phyloP scores from a whole-genome alignment of 345 rosid genomes.

The Populus davidiana region DNA sequence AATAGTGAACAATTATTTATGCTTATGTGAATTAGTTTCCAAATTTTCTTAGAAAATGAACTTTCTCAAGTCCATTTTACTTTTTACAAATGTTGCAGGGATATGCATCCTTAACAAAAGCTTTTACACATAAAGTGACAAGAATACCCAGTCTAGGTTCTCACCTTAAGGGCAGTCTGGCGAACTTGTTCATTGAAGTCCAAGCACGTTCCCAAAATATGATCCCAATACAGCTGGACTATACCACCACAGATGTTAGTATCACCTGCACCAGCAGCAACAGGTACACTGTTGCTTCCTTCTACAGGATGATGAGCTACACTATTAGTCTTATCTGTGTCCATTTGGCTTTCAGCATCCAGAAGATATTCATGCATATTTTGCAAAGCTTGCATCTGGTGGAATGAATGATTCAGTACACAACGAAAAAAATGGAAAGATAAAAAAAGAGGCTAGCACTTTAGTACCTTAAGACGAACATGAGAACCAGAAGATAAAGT shows the following conservation, averaged over 20 bases:
- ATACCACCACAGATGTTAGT: constrained; percentile 99
- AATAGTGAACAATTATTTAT: not conserved
- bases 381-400: constrained; percentile 91
- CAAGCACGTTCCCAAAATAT: constrained; percentile 77
- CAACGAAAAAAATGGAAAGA: constrained; percentile 2
- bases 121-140: not conserved
- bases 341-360: constrained; percentile 94
- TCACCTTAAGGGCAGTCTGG: constrained; percentile 86
- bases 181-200: constrained; percentile 86
- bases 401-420: constrained; percentile 29
- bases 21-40: too few relatives aligned
- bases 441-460: not conserved
- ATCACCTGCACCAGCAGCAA: constrained; percentile 99
- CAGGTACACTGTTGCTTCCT: constrained; percentile 68
- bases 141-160: constrained; percentile 11
- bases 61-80: not conserved
- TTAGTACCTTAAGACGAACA: constrained; percentile 75
- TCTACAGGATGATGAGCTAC: constrained; percentile 41
- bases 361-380: constrained; percentile 93
- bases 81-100: not conserved
- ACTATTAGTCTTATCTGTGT: constrained; percentile 51
- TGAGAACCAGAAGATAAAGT: constrained; percentile 67
- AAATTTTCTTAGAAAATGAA: not conserved
- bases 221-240: constrained; percentile 93
- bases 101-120: not conserved